phyloP scores from a whole-genome alignment of 2,329 filamentous ascomycete genomes.

The Botrytis hyacinthi region DNA sequence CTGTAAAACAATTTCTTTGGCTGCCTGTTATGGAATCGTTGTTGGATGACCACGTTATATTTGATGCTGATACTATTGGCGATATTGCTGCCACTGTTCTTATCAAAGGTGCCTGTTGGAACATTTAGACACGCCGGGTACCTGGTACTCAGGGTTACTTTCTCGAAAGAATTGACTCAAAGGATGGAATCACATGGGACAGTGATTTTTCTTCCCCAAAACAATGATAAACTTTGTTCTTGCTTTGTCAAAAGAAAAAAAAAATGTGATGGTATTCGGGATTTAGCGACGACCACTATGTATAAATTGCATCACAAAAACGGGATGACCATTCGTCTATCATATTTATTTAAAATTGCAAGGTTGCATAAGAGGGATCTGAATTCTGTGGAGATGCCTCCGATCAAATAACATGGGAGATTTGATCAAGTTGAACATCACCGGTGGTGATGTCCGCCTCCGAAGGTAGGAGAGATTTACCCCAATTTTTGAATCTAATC shows the following conservation, averaged over 20 bases:
- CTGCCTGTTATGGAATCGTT: not conserved
- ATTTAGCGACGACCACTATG: not conserved
- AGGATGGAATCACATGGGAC: not conserved
- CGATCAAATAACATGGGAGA: not conserved
- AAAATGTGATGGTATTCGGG: not conserved
- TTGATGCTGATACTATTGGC: not conserved
- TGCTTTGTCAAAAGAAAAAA: not conserved
- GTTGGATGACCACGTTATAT: too few species aligned
- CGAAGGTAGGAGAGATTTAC: not conserved
- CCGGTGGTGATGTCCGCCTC: constrained; percentile 6
- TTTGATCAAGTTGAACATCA: not conserved
- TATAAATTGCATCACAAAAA: not conserved
- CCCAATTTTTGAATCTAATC: not conserved
- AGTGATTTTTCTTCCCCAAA: not conserved
- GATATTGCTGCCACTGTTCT: not conserved
- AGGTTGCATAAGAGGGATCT: not conserved
- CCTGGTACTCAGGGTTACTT: not conserved
- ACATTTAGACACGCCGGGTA: not conserved
- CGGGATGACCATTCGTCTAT: not conserved
- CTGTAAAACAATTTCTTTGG: not conserved
- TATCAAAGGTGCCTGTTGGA: not conserved
- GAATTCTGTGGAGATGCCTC: not conserved
- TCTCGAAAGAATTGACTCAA: not conserved
- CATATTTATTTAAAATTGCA: not conserved
- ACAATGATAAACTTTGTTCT: not conserved